Base-by-base conservation (phyloP, 257 asterid species). In the Nicotiana sylvestris region DNA sequence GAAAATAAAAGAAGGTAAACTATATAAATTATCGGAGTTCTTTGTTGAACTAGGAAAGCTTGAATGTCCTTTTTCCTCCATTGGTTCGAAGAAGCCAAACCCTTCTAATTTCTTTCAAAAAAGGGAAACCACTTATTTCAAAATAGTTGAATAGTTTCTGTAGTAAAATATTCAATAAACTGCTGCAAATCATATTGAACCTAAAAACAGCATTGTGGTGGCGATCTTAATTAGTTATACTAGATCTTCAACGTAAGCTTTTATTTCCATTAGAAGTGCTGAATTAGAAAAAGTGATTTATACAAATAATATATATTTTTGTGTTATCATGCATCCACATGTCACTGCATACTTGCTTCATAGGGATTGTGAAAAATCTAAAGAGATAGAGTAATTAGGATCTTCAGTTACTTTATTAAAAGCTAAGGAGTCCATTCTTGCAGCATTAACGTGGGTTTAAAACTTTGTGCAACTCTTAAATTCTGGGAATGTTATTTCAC, bases 341-440 rank as follows among this genome's bases (percentile, higher is more conserved):
- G 77, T 69, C 56, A 18, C 10, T 69, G 77, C 77, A 69, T 39
- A 39, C 57, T n/a, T 69, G 57, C 77, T n/a, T 39, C 77, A 39
- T 69, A 69, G 15, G 33, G 5, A 69, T 69, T 39, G 5, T 69
- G 33, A 4, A 9, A 39, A 69, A 9, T 37, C 43, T 69, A 39
- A 37, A 69, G 2, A 39, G 21, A 69, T 25, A 62, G 11, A 37
- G 18, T 39, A 37, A 69, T 18, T 69, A 37, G 57, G 57, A 69
- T n/a, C 77, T n/a, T 43, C 77, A n/a, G 57, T 39, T 39, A 69
- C 77, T 55, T 62, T 69, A 69, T 37, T 39, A 69, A 69, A n/a
- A n/a, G 43, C 30, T 69, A 39, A n/a, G n/a, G 17, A 39, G 56
- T 15, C 33, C 12, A 17, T 37, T 39, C 77, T 69, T 68, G 56